A percentile compares a stretch with the other conserved stretches of the same genome.
Evolutionary conservation across 495 filamentous ascomycete genomes (phyloP).

Genomic region (Polyplosphaeria fusca): DNA sequence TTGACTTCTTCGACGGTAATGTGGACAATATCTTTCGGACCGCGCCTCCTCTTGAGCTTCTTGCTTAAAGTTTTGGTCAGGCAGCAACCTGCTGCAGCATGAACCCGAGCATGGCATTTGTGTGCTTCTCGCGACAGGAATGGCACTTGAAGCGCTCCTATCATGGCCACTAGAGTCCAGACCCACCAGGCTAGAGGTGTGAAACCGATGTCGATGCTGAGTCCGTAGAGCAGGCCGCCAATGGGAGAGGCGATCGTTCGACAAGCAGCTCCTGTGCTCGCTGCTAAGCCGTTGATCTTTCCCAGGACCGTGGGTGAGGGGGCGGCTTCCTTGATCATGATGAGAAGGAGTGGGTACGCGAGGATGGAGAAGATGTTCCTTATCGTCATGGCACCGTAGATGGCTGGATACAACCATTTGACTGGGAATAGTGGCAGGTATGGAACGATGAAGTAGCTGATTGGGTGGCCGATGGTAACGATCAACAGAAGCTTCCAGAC

Average conservation of each 20-base stretch:
- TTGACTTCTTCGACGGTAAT: conserved; percentile 17
- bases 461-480: conserved; percentile 70
- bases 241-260: conserved; percentile 74
- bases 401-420: conserved; percentile 58
- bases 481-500: conserved; percentile 70
- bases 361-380: conserved; percentile 76
- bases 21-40: conserved; percentile 5
- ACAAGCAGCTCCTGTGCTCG: conserved; percentile 72
- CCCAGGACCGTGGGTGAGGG: conserved; percentile 64
- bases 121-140: conserved; percentile 52
- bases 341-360: conserved; percentile 73
- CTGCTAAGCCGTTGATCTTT: conserved; percentile 77
- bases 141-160: conserved; percentile 68
- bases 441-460: conserved; percentile 73
- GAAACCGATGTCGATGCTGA: conserved; percentile 62
- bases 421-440: conserved; percentile 62
- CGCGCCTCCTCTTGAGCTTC: neutral
- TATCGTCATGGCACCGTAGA: conserved; percentile 67
- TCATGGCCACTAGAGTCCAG: conserved; percentile 63
- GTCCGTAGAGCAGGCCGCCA: conserved; percentile 69
- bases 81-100: conserved; percentile 1
- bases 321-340: conserved; percentile 80
- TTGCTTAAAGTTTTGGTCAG: conserved; percentile 6
- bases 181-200: conserved; percentile 79
- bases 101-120: conserved; percentile 7